Evolutionary conservation across 2,329 filamentous ascomycete genomes (phyloP).

Genomic region (Fusarium dimerum): DNA sequence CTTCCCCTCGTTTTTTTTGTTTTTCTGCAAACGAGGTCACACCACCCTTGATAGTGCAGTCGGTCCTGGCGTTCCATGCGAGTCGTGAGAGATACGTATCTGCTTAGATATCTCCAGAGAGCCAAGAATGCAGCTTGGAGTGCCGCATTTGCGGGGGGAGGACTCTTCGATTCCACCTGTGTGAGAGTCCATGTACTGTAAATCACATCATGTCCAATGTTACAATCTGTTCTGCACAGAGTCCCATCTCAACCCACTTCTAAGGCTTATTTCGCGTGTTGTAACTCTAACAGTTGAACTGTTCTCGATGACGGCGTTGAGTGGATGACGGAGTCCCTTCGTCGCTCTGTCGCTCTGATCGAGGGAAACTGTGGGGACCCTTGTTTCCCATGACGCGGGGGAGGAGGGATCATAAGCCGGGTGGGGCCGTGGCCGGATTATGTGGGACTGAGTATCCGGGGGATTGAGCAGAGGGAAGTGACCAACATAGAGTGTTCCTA

Average conservation of each 20-base stretch:
- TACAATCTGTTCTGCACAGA: too few species aligned
- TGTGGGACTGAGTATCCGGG: background rate
- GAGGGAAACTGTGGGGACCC: background rate
- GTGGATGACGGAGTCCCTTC: background rate
- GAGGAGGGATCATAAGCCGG: background rate
- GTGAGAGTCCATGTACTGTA: background rate
- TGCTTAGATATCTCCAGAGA: background rate
- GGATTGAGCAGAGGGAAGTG: background rate
- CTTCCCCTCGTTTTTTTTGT: background rate
- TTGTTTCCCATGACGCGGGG: background rate
- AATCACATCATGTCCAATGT: too few species aligned
- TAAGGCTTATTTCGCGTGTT: too few species aligned
- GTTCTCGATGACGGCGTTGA: background rate
- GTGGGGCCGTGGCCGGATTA: background rate
- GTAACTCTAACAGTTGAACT: too few species aligned
- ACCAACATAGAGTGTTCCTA: background rate
- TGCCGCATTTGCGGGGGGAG: background rate
- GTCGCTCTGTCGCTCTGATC: background rate
- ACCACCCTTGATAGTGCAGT: background rate
- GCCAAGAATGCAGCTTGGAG: background rate
- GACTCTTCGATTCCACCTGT: too few species aligned
- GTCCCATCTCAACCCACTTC: too few species aligned
- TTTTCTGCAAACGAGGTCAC: background rate
- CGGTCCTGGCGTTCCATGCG: too few species aligned
- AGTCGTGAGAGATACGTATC: too few species aligned